Conservation (phyloP, 2,329 filamentous ascomycete genomes). For the Ascochyta viciae-villosae region DNA sequence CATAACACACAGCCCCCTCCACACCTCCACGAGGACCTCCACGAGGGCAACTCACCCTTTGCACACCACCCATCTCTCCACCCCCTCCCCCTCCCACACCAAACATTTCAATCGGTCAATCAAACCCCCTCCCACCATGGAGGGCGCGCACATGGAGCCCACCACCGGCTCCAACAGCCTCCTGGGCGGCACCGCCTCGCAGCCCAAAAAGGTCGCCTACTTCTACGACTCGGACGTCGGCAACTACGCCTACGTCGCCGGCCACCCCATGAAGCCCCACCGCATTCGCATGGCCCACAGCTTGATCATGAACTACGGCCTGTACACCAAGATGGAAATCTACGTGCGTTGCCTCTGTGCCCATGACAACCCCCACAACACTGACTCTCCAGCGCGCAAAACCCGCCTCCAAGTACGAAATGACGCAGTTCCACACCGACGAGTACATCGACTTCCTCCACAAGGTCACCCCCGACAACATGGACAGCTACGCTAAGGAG, state of each 20-base stretch:
- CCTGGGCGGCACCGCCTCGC: slow-evolving; percentile 34
- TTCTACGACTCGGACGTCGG: slow-evolving; percentile 99
- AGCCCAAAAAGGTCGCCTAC: slow-evolving; percentile 85
- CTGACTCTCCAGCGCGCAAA: slow-evolving; percentile 47
- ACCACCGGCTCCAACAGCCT: slow-evolving; percentile 17
- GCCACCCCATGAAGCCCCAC: slow-evolving; percentile 73
- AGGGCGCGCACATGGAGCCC: slow-evolving; percentile 25
- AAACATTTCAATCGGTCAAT: no score
- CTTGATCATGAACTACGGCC: slow-evolving; percentile 74
- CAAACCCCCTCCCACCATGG: slow-evolving; percentile 14
- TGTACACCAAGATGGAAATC: slow-evolving; percentile 78
- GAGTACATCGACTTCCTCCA: slow-evolving; percentile 76
- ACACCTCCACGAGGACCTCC: neutral
- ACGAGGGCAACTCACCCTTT: neutral
- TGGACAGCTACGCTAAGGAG: slow-evolving; percentile 91
- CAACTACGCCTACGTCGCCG: slow-evolving; percentile 91
- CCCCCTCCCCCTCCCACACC: neutral
- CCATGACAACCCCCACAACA: neutral
- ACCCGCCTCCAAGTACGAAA: slow-evolving; percentile 70
- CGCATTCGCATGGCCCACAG: slow-evolving; percentile 71
- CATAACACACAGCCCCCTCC: neutral
- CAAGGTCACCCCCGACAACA: slow-evolving; percentile 97
- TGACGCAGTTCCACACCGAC: slow-evolving; percentile 77
- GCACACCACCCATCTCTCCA: neutral
- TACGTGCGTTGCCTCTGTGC: slow-evolving; percentile 58